Base-by-base conservation (phyloP, 805 yeast species). In the Alloascoidea africana region DNA sequence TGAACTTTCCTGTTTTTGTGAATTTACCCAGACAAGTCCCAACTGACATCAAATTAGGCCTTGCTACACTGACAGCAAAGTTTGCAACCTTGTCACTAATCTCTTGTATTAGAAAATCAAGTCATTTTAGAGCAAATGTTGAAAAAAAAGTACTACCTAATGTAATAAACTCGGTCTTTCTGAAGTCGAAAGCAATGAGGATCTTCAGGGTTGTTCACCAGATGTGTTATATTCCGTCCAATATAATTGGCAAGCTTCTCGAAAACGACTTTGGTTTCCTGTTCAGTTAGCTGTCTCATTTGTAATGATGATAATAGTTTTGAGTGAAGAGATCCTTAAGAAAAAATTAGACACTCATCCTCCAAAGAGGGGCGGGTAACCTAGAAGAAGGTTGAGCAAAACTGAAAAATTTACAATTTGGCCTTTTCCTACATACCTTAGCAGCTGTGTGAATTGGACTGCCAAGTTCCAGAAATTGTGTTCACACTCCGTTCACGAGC, bases 281-380 rank as follows among this genome's bases (percentile, higher is more conserved):
- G 96, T 56, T 89, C 98, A 46, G 97, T 89, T 46, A 89, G 69
- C 37, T 86, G 84, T 68, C 98, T 80, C 98, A 89, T 89, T 27
- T n/a, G n/a, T n/a, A n/a, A n/a, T n/a, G n/a, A 14, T 51, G 13
- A 30, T 17, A 34, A 8, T 23, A 8, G 8, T 8, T 23, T 23
- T n/a, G 8, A 23, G 30, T 23, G n/a, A 23, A 8, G 30, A 23
- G 8, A 5, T 36, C 6, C n/a, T 39, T 36, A 38, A 35, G 16
- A 30, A 23, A 8, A 23, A 8, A 23, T n/a, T n/a, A n/a, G n/a
- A n/a, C n/a, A n/a, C n/a, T n/a, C n/a, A n/a, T n/a, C n/a, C n/a
- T n/a, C n/a, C n/a, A n/a, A n/a, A n/a, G n/a, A n/a, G n/a, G n/a
- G n/a, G n/a, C n/a, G n/a, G n/a, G n/a, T n/a, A n/a, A n/a, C n/a